Percentiles rank a stretch among this genome's conserved stretches.
These are phyloP conservation scores for Jasminum sambac DNA, from an alignment of 257 asterid species.

Conservation along the genomic window DNA sequence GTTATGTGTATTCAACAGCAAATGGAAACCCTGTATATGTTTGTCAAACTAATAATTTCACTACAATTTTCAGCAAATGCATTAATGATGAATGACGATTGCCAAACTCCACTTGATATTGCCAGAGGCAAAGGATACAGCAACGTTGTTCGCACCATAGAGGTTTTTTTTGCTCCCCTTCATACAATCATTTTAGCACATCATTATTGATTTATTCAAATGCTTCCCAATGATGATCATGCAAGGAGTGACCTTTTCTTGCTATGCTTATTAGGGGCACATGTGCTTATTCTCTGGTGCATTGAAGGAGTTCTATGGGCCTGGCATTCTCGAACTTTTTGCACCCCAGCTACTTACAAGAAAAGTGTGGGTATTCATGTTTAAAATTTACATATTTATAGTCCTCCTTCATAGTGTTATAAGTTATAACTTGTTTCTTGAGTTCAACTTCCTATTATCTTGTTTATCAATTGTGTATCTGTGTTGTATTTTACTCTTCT, in stretches of 20 bases:
- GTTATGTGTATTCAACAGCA: conserved; percentile 18
- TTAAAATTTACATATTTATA: conserved; percentile 6
- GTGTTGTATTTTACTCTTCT: conserved; percentile 7
- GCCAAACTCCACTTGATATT: conserved; percentile 92
- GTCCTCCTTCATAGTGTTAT: not conserved
- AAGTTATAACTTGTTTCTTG: not conserved
- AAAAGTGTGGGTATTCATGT: conserved; percentile 76
- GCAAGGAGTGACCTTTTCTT: not conserved
- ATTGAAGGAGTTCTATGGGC: conserved; percentile 84
- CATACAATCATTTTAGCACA: not conserved
- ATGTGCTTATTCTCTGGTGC: conserved; percentile 91
- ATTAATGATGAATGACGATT: conserved; percentile 76
- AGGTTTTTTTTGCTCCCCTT: conserved; percentile 54
- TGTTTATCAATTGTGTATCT: not conserved
- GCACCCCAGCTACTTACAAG: conserved; percentile 85
- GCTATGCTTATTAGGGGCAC: conserved; percentile 51
- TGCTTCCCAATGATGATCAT: not conserved
- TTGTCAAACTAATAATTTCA: conserved; percentile 18
- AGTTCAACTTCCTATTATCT: not conserved
- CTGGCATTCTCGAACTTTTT: conserved; percentile 73
- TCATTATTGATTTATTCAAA: conserved; percentile 8
- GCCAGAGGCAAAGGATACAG: conserved; percentile 83
- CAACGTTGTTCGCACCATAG: conserved; percentile 84
- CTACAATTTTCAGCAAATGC: conserved; percentile 70
- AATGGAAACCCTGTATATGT: conserved; percentile 10